Conservation (phyloP, 257 asterid genomes). For the Asclepias syriaca region DNA sequence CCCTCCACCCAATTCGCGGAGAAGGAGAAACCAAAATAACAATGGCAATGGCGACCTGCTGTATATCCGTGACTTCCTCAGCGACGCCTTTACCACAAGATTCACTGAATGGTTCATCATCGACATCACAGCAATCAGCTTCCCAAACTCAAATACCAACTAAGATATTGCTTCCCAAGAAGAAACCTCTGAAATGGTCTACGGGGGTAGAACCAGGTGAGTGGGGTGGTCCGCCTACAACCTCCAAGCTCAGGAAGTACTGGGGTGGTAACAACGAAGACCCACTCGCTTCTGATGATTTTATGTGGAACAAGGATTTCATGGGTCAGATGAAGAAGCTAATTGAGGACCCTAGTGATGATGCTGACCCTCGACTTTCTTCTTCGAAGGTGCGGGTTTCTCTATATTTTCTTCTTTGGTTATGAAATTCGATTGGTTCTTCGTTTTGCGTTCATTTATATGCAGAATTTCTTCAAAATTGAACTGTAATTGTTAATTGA, state of each 20-base stretch:
- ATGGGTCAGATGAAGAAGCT: conserved; percentile 70
- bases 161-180: conserved; percentile 69
- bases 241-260: conserved; percentile 82
- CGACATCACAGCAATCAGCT: conserved; percentile 23
- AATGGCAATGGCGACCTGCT: conserved; percentile 33
- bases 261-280: conserved; percentile 89
- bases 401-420: not conserved
- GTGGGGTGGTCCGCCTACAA: conserved; percentile 86
- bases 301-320: conserved; percentile 87
- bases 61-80: conserved; percentile 61
- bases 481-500: not conserved
- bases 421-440: not conserved
- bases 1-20: conserved; percentile 1
- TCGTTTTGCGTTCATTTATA: not conserved
- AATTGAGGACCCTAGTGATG: conserved; percentile 49
- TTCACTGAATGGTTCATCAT: conserved; percentile 23
- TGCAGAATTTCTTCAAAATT: not conserved
- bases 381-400: conserved; percentile 41
- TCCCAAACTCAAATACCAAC: conserved; percentile 34
- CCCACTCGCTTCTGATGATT: conserved; percentile 80
- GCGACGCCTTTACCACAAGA: conserved; percentile 56
- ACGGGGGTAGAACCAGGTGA: conserved; percentile 92
- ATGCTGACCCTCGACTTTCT: conserved; percentile 7
- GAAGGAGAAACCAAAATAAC: not conserved
- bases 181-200: conserved; percentile 88